A percentile compares a stretch with the other conserved stretches of the same genome.
These are phyloP conservation scores for Backusella liffmaniae DNA, from an alignment of 192 early-diverging fungal genomes.

Conservation along the genomic window DNA sequence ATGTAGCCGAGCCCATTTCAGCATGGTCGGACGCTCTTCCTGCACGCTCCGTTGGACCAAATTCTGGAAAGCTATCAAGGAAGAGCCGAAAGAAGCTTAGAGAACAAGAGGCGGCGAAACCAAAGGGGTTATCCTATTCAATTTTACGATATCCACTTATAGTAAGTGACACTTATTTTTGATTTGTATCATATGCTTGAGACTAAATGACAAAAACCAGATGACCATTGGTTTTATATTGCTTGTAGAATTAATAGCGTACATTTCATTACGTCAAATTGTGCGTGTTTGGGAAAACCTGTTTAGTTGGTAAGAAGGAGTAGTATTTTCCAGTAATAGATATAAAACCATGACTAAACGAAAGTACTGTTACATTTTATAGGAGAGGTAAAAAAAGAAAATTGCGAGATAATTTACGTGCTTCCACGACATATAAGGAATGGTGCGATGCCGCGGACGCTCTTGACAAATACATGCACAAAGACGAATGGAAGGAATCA, in stretches of 20 bases:
- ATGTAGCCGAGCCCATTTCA: conserved; percentile 49
- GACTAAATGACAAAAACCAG: conserved; percentile 26
- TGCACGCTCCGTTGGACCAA: conserved; percentile 27
- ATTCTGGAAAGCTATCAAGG: conserved; percentile 22
- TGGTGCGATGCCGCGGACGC: conserved; percentile 59
- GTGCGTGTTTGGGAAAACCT: conserved; percentile 66
- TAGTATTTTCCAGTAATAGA: neutral
- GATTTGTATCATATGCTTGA: neutral
- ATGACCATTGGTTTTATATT: conserved; percentile 56
- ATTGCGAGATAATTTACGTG: conserved; percentile 50
- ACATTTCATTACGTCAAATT: conserved; percentile 56
- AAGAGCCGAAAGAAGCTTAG: conserved; percentile 11
- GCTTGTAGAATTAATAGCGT: conserved; percentile 57
- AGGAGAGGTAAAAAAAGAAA: conserved; percentile 55
- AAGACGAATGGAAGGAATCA: conserved; percentile 69
- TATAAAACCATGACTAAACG: neutral
- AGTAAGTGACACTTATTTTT: conserved; percentile 31
- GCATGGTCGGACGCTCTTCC: conserved; percentile 54
- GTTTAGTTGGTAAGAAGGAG: conserved; percentile 49
- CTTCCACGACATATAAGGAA: conserved; percentile 57
- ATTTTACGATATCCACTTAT: conserved; percentile 54
- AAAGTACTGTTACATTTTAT: neutral
- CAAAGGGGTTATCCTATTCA: conserved; percentile 42
- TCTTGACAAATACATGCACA: conserved; percentile 63
- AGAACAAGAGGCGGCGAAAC: conserved; percentile 24